phyloP scores from a whole-genome alignment of 352 stramenopile genomes.

The Albugo laibachii region DNA sequence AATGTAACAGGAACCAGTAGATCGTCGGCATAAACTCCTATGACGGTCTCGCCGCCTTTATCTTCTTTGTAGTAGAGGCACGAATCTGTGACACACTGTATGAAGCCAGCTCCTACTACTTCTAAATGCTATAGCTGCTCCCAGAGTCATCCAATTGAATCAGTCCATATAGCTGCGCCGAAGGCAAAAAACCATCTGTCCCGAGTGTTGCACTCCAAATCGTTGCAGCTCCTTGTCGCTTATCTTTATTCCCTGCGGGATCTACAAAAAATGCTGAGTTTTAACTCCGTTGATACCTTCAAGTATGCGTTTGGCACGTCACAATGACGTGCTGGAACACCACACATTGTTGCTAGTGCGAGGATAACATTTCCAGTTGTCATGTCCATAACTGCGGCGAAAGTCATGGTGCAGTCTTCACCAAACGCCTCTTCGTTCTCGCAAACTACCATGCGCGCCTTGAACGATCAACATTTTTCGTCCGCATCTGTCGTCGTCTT shows the following conservation, averaged over 20 bases:
- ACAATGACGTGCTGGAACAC: neutral
- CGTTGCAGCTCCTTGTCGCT: neutral
- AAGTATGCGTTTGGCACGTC: conserved; percentile 3
- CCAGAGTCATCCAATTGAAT: conserved; percentile 1
- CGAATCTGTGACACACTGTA: too few relatives aligned
- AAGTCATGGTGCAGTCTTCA: conserved; percentile 1
- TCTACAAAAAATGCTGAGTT: neutral
- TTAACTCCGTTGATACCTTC: neutral
- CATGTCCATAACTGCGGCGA: conserved; percentile 1
- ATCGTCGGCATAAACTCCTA: too few relatives aligned
- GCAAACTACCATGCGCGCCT: conserved; percentile 2
- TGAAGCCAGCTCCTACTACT: neutral
- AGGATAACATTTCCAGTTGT: conserved; percentile 2
- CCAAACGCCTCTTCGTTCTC: neutral
- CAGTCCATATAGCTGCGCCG: conserved; percentile 5
- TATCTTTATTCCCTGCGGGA: neutral
- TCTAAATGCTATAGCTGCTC: neutral
- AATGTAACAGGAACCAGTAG: neutral
- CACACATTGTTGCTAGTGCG: neutral
- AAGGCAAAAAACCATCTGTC: neutral
- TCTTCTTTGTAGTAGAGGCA: too few relatives aligned
- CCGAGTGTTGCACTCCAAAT: neutral
- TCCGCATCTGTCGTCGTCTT: neutral
- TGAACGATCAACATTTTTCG: conserved; percentile 1
- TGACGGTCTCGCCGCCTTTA: too few relatives aligned